Evolutionary conservation across 768 basidiomycete species (phyloP), one percentile per base, ranked within the genome.

Genomic region (Mycena pura): DNA sequence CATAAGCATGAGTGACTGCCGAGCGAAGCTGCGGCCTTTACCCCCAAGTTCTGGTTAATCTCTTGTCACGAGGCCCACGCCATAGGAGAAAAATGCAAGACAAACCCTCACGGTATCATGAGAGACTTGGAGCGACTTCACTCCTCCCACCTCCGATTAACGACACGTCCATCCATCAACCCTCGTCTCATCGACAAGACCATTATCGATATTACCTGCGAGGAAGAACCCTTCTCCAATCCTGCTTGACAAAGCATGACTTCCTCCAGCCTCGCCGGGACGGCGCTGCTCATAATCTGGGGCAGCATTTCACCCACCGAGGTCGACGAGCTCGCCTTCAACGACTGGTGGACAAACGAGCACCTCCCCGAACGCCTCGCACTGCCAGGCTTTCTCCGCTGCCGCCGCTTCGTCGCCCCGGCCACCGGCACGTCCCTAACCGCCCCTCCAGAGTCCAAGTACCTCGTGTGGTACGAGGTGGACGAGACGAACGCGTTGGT

Each of bases 391-490:
- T 56, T 56, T 39, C 54, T 56, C 54, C 54, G 54, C 54, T 56
- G 54, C 54, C 54, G 54, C 54, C 54, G 54, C 54, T 56, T 56
- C 54, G 24, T 46, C 45, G 44, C n/a, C 25, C 44, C 44, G 44
- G 45, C 44, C 34, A n/a, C n/a, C n/a, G n/a, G n/a, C n/a, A 29
- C 54, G 36, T 38, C 54, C 44, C 43, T 45, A 43, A 45, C 53
- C 44, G 53, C 44, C 43, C 32, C 44, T 6, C 43, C 44, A 25
- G 44, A 56, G 44, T 47, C 44, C 44, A 56, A 46, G 54, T 46
- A 56, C 43, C 54, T 56, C 25, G 54, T 56, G 44, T 56, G 54
- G 54, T 56, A 56, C 54, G 54, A 56, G 54, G 54, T 56, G 54
- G 54, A 46, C 44, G 54, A 56, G 27, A 9, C 54, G 44, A 47